Base-by-base conservation (phyloP, 768 basidiomycete genomes). In the Chiua virens region DNA sequence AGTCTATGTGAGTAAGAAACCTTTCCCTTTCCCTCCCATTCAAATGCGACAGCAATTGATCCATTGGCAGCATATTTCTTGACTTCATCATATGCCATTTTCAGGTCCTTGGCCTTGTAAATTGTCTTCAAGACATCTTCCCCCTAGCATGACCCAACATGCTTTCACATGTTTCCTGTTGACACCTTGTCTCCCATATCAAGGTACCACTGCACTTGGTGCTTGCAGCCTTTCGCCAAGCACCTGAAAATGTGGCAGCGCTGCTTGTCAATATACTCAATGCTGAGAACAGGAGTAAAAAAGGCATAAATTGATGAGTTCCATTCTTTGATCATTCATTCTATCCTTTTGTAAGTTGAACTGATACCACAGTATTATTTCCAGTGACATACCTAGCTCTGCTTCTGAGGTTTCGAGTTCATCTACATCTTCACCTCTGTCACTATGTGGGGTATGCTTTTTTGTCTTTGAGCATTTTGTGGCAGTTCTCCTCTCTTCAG, bases 81-180 rank as follows among this genome's bases (percentile, higher is more conserved):
- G 27, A 49, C 14, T 7, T 5, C 25, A 6, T 37, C 22, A 18
- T 10, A 6, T 30, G 35, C 49, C 2, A 15, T 43, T 20, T 42
- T 15, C 9, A 49, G 42, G 25, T 49, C 27, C 25, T 49, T 32
- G 3, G 15, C 8, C 2, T 28, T 8, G 2, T 8, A 7, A 2
- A 49, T 21, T 5, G 21, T n/a, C 2, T 42, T 41, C 39, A 52
- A 21, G 5, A 43, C 9, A 10, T 18, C 27, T 14, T 47, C 32
- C 3, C 51, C 45, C 40, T 45, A 52, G 23, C 51, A 47, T 1
- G 6, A 47, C 1, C 28, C 2, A 2, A 27, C 18, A 7, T 52
- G 51, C 23, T 41, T 47, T 9, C 25, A 13, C 45, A 52, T 52
- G 41, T 52, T 52, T 1, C 51, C 25, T 0, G 40, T 47, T 15